phyloP scores from a whole-genome alignment of 2,329 filamentous ascomycete species.

The Aciculosporium take region DNA sequence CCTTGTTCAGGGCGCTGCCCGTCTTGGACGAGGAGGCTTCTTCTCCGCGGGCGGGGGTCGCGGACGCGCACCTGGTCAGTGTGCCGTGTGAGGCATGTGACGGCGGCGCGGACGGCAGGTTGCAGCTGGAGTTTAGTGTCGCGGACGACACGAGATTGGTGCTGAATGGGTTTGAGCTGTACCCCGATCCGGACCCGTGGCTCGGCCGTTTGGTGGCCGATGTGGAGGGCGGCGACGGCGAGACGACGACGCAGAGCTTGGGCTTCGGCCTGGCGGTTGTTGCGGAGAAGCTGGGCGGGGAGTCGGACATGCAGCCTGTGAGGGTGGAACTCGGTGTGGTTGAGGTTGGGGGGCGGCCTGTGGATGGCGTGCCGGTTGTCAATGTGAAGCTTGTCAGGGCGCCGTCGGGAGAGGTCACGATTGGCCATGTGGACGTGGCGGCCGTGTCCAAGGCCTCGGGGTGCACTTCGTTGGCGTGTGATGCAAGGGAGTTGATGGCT shows the following conservation, averaged over 20 bases:
- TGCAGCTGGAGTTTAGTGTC: constrained; percentile 41
- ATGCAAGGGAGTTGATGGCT: constrained; percentile 25
- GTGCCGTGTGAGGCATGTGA: constrained; percentile 43
- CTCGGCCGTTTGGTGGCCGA: constrained; percentile 28
- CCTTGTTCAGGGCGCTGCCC: constrained; percentile 27
- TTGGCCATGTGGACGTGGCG: constrained; percentile 31
- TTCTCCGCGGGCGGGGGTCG: constrained; percentile 21
- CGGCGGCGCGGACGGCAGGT: constrained; percentile 28
- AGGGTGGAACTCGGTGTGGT: constrained; percentile 43
- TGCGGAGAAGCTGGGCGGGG: constrained; percentile 31
- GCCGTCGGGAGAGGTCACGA: constrained; percentile 37
- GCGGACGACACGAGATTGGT: constrained; percentile 34
- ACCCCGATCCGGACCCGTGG: constrained; percentile 36
- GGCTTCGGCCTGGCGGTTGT: constrained; percentile 34
- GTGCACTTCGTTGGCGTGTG: constrained; percentile 38
- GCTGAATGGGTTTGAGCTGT: constrained; percentile 47
- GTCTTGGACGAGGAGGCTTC: constrained; percentile 20
- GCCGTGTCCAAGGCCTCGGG: constrained; percentile 14
- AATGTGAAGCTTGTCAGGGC: constrained; percentile 49
- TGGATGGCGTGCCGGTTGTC: constrained; percentile 40
- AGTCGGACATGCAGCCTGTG: constrained; percentile 37
- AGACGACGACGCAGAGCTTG: constrained; percentile 24
- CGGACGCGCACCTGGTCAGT: constrained; percentile 26
- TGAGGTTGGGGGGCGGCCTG: constrained; percentile 41
- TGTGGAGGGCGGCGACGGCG: constrained; percentile 27